A percentile compares a stretch with the other conserved stretches of the same genome.
Evolutionary conservation across 805 yeast genomes (phyloP).

Genomic region (Lachancea lanzarotensis): DNA sequence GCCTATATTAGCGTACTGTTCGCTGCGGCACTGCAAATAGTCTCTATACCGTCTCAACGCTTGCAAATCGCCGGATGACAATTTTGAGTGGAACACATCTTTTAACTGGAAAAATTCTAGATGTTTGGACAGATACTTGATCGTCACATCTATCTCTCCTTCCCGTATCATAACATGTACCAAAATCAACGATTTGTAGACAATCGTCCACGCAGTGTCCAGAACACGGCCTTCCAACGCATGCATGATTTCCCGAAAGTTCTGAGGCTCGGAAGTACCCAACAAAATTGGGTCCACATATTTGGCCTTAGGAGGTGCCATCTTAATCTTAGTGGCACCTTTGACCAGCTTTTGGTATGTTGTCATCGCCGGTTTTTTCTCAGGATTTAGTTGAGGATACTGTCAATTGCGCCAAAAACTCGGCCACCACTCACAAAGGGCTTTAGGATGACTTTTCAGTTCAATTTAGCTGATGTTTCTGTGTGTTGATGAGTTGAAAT

Average conservation of each 20-base stretch:
- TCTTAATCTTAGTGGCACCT: conserved; percentile 69
- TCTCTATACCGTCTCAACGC: conserved; percentile 60
- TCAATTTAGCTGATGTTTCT: no score
- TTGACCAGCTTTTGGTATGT: conserved; percentile 71
- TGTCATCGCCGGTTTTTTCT: conserved; percentile 37
- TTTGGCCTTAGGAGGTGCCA: conserved; percentile 97
- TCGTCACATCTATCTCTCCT: conserved; percentile 73
- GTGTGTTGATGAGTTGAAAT: no score
- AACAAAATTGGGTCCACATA: conserved; percentile 87
- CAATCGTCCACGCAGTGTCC: conserved; percentile 87
- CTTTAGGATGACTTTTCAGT: no score
- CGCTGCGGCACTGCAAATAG: conserved; percentile 62
- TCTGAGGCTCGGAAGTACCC: conserved; percentile 34
- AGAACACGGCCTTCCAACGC: conserved; percentile 55
- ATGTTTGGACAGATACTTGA: conserved; percentile 49
- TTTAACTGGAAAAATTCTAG: conserved; percentile 46
- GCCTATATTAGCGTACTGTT: conserved; percentile 56
- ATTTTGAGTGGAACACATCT: conserved; percentile 30
- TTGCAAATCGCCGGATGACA: conserved; percentile 42
- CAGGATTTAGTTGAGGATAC: not conserved
- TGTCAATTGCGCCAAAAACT: no score
- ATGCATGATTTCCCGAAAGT: conserved; percentile 64
- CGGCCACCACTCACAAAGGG: no score
- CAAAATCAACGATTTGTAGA: conserved; percentile 77
- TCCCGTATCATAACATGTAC: conserved; percentile 88